Evolutionary conservation across 495 filamentous ascomycete species (phyloP), one percentile per base, ranked within the genome.

Genomic region (Penicillium maclennaniae): DNA sequence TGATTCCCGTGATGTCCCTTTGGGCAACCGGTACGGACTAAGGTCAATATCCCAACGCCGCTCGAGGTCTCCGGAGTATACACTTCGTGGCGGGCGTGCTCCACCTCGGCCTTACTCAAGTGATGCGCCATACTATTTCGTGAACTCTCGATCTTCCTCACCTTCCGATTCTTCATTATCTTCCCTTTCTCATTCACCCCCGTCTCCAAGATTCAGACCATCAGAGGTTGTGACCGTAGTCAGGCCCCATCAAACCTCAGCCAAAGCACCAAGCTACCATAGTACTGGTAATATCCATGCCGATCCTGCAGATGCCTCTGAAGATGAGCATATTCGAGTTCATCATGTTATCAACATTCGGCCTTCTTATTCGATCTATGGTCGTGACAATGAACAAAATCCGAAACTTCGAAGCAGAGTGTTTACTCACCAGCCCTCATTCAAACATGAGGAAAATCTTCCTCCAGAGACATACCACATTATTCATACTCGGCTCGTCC

Each of bases 401-500:
- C 31, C 31, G 31, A 34, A 20, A 20, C 15, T 40, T 6, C 19
- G 16, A 19, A 40, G 38, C 38, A 40, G 38, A 6, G 38, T 40
- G 15, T 40, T 40, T 16, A 50, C 20, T 15, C 17, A 6, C n/a
- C 45, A 37, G 17, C 17, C 45, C 7, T 21, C 45, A 14, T 47
- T 47, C 45, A 47, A 47, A 7, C 17, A 47, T 16, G 28, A 36
- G 15, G 45, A 47, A 15, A 38, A 47, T 17, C 14, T 16, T 17
- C 16, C 17, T 20, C n/a, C 27, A 25, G 45, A 47, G 28, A 37
- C 19, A 6, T 53, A 53, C 20, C 27, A 27, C 6, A 47, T 53
- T 17, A 19, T 53, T 37, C 51, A 53, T 21, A 41, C 51, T 34
- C 14, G 21, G 41, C 28, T 53, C 21, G 4, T 31, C 15, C 16